These are phyloP conservation scores for Phytophthora tentaculata DNA, from an alignment of 352 stramenopile genomes.

Conservation along the genomic window DNA sequence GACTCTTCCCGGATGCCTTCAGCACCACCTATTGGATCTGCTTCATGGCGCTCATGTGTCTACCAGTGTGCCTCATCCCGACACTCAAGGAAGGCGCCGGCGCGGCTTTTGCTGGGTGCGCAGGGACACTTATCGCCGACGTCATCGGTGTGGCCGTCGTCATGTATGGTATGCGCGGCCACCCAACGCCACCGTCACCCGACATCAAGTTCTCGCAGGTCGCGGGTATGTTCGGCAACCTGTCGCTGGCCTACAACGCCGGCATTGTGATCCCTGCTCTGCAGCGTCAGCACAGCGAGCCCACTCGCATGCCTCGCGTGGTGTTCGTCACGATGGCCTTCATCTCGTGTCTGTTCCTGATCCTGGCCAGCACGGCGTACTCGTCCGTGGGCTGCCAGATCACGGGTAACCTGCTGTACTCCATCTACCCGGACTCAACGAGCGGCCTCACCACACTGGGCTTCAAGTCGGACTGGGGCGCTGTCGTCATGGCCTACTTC, in stretches of 20 bases:
- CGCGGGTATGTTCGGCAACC: neutral
- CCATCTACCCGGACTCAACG: too few relatives aligned
- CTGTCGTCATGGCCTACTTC: slow-evolving; percentile 38
- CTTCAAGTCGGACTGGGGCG: slow-evolving; percentile 40
- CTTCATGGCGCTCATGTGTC: slow-evolving; percentile 43
- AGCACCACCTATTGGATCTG: slow-evolving; percentile 42
- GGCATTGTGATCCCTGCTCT: slow-evolving; percentile 6
- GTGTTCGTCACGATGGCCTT: slow-evolving; percentile 43
- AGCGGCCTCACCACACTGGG: slow-evolving; percentile 41
- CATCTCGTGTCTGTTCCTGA: slow-evolving; percentile 42
- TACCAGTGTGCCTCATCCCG: slow-evolving; percentile 43
- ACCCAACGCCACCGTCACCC: slow-evolving; percentile 25
- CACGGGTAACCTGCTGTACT: too few relatives aligned
- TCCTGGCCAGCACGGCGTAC: slow-evolving; percentile 44
- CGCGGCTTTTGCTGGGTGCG: slow-evolving; percentile 38
- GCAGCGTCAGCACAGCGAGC: slow-evolving; percentile 30
- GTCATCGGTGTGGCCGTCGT: slow-evolving; percentile 31
- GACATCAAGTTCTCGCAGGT: slow-evolving; percentile 29
- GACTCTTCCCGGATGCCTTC: slow-evolving; percentile 34
- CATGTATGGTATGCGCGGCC: slow-evolving; percentile 30
- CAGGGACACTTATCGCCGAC: slow-evolving; percentile 44
- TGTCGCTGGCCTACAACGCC: neutral
- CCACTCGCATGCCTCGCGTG: slow-evolving; percentile 32
- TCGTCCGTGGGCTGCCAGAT: slow-evolving; percentile 61
- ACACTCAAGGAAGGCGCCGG: slow-evolving; percentile 38